Evolutionary conservation across 164 flowering plant species (phyloP).

Genomic region (Berberis vulgaris): DNA sequence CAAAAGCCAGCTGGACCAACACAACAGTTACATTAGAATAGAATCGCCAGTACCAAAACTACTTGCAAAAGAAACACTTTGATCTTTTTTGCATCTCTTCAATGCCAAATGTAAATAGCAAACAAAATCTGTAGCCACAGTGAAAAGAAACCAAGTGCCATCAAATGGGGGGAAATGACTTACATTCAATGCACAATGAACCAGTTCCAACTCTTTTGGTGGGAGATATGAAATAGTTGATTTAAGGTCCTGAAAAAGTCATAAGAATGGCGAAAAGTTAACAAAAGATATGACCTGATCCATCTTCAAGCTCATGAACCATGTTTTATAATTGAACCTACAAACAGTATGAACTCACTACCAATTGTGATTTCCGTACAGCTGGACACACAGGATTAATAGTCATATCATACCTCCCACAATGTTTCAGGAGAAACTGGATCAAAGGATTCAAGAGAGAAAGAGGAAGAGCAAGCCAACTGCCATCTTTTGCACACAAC

Average conservation of each 20-base stretch:
- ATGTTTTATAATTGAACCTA: too few species aligned
- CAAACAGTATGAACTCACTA: too few species aligned
- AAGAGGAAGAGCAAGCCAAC: conserved; percentile 36
- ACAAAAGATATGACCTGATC: not conserved
- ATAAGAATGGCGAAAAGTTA: too few species aligned
- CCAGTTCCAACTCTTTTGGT: conserved; percentile 56
- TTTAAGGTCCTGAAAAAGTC: conserved; percentile 57
- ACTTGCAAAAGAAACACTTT: not conserved
- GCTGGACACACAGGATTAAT: too few species aligned
- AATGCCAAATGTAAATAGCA: not conserved
- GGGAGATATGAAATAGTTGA: conserved; percentile 76
- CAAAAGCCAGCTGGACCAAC: conserved; percentile 78
- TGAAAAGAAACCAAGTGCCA: not conserved
- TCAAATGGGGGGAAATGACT: conserved; percentile 1
- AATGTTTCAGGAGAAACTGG: conserved; percentile 63
- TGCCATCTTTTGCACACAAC: conserved; percentile 44
- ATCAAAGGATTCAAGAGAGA: conserved; percentile 30
- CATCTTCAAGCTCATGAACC: not conserved
- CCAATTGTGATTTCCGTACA: too few species aligned
- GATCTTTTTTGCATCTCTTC: not conserved
- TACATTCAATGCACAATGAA: conserved; percentile 74
- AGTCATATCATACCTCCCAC: conserved; percentile 69
- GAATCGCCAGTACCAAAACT: not conserved
- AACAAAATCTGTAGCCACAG: not conserved
- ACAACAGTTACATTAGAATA: not conserved